Evolutionary conservation across 441 rosid genomes (phyloP), one percentile per base, ranked within the genome.

Genomic region (Flueggea neowawraea): DNA sequence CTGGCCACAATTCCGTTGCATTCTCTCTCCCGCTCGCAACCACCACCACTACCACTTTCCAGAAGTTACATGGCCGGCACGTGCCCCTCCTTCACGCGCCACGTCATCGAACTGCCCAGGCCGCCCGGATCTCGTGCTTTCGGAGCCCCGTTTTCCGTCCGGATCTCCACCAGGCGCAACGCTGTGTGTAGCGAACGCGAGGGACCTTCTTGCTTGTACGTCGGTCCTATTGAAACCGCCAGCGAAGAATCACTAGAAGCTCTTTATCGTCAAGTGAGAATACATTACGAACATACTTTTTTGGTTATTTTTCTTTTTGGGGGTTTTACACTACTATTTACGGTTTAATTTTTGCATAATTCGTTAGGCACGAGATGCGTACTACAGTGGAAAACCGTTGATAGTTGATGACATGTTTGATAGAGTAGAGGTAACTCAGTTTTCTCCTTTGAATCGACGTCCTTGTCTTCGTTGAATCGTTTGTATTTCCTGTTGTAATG

Each of bases 381-480:
- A 90, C 73, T 90, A 93, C 80, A 87, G 81, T 55, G 97, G 97
- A 5, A 71, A 80, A 68, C 98, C 97, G 66, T 69, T 93, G 76
- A 93, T 93, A 60, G 75, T 87, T 54, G 98, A 88, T 57, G 97
- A 88, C 81, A 93, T 93, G 98, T 93, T 93, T 77, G 98, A 93
- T 72, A 81, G 97, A 82, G 93, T 93, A 58, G 98, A 93, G 98
- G 98, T 93, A 67, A 65, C 52, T 59, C 33, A 10, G 48, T 60
- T 12, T 0, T 22, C 28, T 22, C 28, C 28, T 22, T 22, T 22
- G 28, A 22, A 22, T 22, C 28, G 28, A 0, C 2, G 28, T 22
- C 28, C 28, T 22, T 22, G 28, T 22, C 28, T 22, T 2, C 28
- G 28, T 22, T 22, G 28, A 22, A 22, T 22, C 14, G 12, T 53